Evolutionary conservation across 2,329 filamentous ascomycete genomes (phyloP).

Genomic region (Endoconidiophora polonica): DNA sequence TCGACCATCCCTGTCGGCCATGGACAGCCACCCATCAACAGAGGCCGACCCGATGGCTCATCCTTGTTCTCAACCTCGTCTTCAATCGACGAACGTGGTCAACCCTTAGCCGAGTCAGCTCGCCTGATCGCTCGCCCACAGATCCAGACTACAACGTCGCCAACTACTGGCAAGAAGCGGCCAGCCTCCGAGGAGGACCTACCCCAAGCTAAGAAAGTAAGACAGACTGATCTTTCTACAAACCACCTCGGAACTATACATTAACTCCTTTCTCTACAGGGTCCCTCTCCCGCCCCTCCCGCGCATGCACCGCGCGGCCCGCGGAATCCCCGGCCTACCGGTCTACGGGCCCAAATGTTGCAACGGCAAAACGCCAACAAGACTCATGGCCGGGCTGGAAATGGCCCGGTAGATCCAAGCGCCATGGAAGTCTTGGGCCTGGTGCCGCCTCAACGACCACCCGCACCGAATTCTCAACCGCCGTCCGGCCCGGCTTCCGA

Average conservation of each 20-base stretch:
- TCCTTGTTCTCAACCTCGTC: not conserved
- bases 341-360: conserved; percentile 18
- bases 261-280: not conserved
- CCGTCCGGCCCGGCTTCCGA: not conserved
- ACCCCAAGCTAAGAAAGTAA: conserved; percentile 26
- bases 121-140: conserved; percentile 20
- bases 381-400: not conserved
- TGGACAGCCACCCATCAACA: not conserved
- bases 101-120: conserved; percentile 13
- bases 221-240: conserved; percentile 14
- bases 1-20: conserved; percentile 8
- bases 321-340: not conserved
- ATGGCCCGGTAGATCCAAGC: conserved; percentile 26
- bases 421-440: conserved; percentile 36
- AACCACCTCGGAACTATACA: not conserved
- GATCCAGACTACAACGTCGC: conserved; percentile 17
- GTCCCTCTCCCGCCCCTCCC: not conserved
- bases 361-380: conserved; percentile 13
- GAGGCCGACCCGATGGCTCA: not conserved
- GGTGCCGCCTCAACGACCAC: conserved; percentile 28
- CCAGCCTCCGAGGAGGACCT: conserved; percentile 24
- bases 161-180: conserved; percentile 25
- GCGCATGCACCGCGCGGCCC: conserved; percentile 1
- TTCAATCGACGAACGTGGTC: conserved; percentile 11
- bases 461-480: conserved; percentile 14